These are phyloP conservation scores for Gossypium bickii DNA, from an alignment of 345 rosid genomes.

Conservation along the genomic window DNA sequence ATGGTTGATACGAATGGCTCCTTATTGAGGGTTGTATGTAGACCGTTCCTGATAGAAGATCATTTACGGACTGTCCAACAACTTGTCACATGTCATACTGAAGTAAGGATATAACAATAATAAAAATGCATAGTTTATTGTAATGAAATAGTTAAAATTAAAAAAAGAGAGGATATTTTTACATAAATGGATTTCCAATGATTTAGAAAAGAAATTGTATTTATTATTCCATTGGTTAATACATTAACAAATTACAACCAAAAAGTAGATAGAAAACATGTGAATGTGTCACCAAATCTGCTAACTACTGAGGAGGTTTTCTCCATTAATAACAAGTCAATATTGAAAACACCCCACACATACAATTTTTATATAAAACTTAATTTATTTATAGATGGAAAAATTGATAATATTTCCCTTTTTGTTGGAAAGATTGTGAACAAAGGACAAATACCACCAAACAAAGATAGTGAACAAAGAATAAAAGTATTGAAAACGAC, in stretches of 20 bases:
- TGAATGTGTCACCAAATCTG: not conserved
- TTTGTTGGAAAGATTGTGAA: not conserved
- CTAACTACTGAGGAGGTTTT: not conserved
- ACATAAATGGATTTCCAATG: not conserved
- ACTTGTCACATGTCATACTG: too few relatives aligned
- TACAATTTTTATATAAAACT: not conserved
- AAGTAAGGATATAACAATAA: too few relatives aligned
- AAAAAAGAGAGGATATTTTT: not conserved
- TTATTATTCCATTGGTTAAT: not conserved
- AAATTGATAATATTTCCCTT: not conserved
- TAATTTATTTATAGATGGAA: not conserved
- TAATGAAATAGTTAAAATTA: not conserved
- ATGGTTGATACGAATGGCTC: too few relatives aligned
- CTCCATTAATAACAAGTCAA: not conserved
- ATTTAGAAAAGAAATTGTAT: not conserved
- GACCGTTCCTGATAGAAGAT: too few relatives aligned
- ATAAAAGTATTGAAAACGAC: not conserved
- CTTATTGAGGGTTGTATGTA: too few relatives aligned
- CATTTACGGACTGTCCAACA: too few relatives aligned
- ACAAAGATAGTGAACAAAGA: not conserved
- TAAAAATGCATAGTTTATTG: too few relatives aligned
- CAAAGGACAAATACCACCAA: not conserved
- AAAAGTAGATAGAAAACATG: slow-evolving; percentile 3
- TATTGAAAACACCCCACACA: not conserved
- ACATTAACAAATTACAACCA: not conserved